phyloP scores from a whole-genome alignment of 192 early-diverging fungal species.

The Anaeromyces robustus region DNA sequence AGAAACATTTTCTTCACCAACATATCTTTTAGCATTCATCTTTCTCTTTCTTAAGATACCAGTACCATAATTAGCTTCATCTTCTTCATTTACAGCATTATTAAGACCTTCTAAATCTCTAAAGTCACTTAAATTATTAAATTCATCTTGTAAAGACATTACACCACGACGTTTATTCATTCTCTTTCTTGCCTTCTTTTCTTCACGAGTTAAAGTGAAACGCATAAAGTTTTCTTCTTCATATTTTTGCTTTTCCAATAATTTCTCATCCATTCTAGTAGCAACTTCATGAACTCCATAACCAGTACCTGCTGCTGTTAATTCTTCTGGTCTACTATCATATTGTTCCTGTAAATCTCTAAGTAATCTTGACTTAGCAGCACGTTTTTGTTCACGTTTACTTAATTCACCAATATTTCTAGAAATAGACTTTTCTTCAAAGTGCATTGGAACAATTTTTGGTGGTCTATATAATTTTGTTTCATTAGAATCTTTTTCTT shows the following conservation, averaged over 20 bases:
- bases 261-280: constrained; percentile 34
- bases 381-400: constrained; percentile 14
- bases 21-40: neutral
- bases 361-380: constrained; percentile 66
- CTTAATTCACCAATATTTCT: constrained; percentile 34
- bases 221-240: constrained; percentile 86
- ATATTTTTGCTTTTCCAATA: constrained; percentile 49
- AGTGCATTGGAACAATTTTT: constrained; percentile 67
- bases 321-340: constrained; percentile 71
- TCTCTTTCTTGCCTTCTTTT: constrained; percentile 38
- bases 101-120: constrained; percentile 16
- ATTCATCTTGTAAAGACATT: constrained; percentile 65
- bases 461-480: constrained; percentile 72
- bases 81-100: neutral
- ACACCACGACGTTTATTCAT: constrained; percentile 25
- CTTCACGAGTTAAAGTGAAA: constrained; percentile 51
- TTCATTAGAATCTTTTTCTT: constrained; percentile 19
- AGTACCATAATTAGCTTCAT: neutral
- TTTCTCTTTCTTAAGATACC: neutral
- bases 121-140: constrained; percentile 44
- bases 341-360: constrained; percentile 68
- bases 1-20: neutral
- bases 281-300: constrained; percentile 41
- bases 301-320: constrained; percentile 51
- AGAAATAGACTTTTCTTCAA: constrained; percentile 60